These are phyloP conservation scores for Phoenix roebelenii DNA, from an alignment of 176 grass and related monocot species.

Conservation along the genomic window DNA sequence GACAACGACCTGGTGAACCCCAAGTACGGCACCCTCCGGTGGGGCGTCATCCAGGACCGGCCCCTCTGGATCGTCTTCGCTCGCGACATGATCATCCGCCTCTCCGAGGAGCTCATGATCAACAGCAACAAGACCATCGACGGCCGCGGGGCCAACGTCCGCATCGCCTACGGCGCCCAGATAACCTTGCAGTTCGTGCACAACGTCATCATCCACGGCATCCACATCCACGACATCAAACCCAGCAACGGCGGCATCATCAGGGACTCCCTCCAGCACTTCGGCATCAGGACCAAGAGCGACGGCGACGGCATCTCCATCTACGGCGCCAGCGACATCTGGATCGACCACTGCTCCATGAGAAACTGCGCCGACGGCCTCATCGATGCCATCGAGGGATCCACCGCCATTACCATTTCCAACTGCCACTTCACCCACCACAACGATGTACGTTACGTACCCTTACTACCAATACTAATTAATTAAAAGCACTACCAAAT, in stretches of 20 bases:
- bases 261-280: constrained; percentile 37
- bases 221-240: constrained; percentile 47
- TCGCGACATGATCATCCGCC: constrained; percentile 39
- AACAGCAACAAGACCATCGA: constrained; percentile 65
- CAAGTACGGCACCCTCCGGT: constrained; percentile 34
- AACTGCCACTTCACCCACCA: constrained; percentile 74
- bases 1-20: constrained; percentile 36
- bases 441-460: constrained; percentile 31
- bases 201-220: constrained; percentile 59
- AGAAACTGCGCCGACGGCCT: constrained; percentile 54
- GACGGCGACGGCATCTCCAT: constrained; percentile 73
- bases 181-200: constrained; percentile 43
- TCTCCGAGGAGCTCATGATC: constrained; percentile 51
- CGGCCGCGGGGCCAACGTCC: constrained; percentile 59
- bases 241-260: constrained; percentile 39
- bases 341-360: constrained; percentile 76
- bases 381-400: constrained; percentile 54
- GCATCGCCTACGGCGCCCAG: constrained; percentile 46
- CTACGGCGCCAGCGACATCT: constrained; percentile 38
- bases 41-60: constrained; percentile 35
- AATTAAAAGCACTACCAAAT: too few relatives aligned
- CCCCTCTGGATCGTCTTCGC: constrained; percentile 71
- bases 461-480: too few relatives aligned
- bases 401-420: constrained; percentile 73
- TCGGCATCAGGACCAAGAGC: constrained; percentile 23